phyloP scores from a whole-genome alignment of 495 filamentous ascomycete species.

The Xylaria telfairii region DNA sequence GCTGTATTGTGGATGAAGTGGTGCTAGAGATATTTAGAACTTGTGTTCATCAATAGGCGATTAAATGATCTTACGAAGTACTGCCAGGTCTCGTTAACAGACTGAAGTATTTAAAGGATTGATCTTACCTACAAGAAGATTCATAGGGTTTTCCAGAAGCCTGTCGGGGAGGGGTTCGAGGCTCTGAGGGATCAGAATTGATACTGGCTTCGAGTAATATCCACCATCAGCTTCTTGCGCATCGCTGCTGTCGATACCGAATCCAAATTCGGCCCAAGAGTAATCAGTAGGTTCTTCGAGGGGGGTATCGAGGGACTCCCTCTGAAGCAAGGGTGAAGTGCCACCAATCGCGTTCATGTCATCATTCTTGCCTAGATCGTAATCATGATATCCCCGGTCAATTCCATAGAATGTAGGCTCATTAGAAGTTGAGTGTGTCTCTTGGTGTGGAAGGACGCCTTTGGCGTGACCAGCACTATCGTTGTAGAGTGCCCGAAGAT shows the following conservation, averaged over 20 bases:
- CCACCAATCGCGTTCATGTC: constrained; percentile 59
- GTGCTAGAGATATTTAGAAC: constrained; percentile 48
- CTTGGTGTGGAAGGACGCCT: constrained; percentile 34
- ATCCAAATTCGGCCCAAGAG: constrained; percentile 47
- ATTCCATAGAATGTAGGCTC: constrained; percentile 63
- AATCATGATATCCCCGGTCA: constrained; percentile 71
- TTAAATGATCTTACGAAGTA: constrained; percentile 45
- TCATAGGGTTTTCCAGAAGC: constrained; percentile 74
- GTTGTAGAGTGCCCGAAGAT: constrained; percentile 32
- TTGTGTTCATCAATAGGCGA: background rate
- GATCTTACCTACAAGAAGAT: constrained; percentile 64
- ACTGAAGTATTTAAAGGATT: constrained; percentile 36
- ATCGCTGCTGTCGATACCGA: constrained; percentile 54
- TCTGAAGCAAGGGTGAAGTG: constrained; percentile 48
- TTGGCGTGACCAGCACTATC: constrained; percentile 33
- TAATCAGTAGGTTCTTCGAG: constrained; percentile 33
- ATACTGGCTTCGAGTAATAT: constrained; percentile 74
- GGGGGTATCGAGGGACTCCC: constrained; percentile 31
- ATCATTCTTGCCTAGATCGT: constrained; percentile 72
- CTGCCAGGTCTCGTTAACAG: constrained; percentile 35
- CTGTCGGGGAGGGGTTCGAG: constrained; percentile 46
- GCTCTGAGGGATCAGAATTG: constrained; percentile 44
- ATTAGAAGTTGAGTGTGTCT: constrained; percentile 33
- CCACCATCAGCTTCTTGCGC: constrained; percentile 59
- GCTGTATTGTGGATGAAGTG: constrained; percentile 85